phyloP scores from a whole-genome alignment of 2,329 filamentous ascomycete species.

The Lecanicillium sp. region DNA sequence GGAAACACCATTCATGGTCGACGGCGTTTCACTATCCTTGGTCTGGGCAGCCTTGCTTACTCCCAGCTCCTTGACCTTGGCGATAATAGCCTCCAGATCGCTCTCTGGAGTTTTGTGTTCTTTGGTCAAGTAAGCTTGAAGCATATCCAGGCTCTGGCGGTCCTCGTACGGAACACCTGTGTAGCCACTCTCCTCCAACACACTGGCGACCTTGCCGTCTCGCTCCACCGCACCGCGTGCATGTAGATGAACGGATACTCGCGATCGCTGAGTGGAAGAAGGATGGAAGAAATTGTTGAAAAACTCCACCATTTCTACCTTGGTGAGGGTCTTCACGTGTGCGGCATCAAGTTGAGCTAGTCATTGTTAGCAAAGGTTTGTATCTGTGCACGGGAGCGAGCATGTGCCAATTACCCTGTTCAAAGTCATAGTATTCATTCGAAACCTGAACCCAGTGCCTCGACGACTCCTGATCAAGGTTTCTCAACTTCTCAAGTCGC shows the following conservation, averaged over 20 bases:
- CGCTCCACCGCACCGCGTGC: slow-evolving; percentile 54
- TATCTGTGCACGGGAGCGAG: neutral
- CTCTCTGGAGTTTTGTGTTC: slow-evolving; percentile 39
- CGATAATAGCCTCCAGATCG: slow-evolving; percentile 40
- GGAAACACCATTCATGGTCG: slow-evolving; percentile 37
- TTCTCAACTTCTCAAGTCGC: slow-evolving; percentile 85
- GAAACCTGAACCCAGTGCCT: slow-evolving; percentile 81
- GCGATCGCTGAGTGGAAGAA: slow-evolving; percentile 63
- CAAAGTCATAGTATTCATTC: slow-evolving; percentile 83
- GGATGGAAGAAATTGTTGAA: slow-evolving; percentile 70
- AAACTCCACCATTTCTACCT: slow-evolving; percentile 72
- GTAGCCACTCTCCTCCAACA: slow-evolving; percentile 27
- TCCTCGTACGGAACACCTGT: slow-evolving; percentile 31
- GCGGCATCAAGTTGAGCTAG: slow-evolving; percentile 68
- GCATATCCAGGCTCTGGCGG: slow-evolving; percentile 37
- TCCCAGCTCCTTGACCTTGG: slow-evolving; percentile 34
- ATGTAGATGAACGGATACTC: slow-evolving; percentile 73
- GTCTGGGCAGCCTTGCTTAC: slow-evolving; percentile 26
- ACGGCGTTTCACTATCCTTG: slow-evolving; percentile 22
- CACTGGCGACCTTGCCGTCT: slow-evolving; percentile 34
- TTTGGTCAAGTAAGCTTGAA: slow-evolving; percentile 41
- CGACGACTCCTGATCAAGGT: slow-evolving; percentile 73
- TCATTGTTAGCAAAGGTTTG: slow-evolving; percentile 11
- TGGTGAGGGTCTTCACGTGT: slow-evolving; percentile 64
- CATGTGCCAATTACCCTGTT: slow-evolving; percentile 55